These are phyloP conservation scores for Rhodotorula sphaerocarpa DNA, from an alignment of 768 basidiomycete genomes.

Conservation along the genomic window DNA sequence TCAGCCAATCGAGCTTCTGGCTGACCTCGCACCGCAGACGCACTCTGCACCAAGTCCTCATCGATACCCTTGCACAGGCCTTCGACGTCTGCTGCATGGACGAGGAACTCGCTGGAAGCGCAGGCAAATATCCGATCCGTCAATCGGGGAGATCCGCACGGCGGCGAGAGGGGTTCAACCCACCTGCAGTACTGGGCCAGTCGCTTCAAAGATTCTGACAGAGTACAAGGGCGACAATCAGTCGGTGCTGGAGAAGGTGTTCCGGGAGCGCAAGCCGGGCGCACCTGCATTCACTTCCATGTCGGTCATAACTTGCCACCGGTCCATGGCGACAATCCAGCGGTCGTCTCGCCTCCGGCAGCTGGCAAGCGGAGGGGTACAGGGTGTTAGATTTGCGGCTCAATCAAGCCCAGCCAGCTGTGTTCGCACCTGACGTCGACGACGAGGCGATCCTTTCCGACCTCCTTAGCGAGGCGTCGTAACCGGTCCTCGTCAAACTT, in stretches of 20 bases:
- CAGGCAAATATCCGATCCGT: too few relatives aligned
- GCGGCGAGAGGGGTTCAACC: neutral
- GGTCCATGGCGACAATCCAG: conserved; percentile 98
- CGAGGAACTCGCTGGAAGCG: conserved; percentile 89
- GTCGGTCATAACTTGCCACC: conserved; percentile 93
- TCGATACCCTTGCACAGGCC: conserved; percentile 95
- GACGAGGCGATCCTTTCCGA: conserved; percentile 80
- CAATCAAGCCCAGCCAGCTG: conserved; percentile 19
- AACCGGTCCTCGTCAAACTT: conserved; percentile 70
- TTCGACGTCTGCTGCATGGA: conserved; percentile 98
- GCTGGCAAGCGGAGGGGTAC: conserved; percentile 48
- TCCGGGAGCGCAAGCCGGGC: neutral
- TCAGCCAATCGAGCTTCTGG: too few relatives aligned
- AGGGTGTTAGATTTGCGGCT: fast-evolving
- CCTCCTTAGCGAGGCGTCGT: conserved; percentile 52
- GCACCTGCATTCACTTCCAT: conserved; percentile 79
- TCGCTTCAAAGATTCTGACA: conserved; percentile 63
- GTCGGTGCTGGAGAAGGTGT: too few relatives aligned
- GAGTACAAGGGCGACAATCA: conserved; percentile 10
- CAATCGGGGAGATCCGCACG: neutral
- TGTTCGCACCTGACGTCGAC: conserved; percentile 96
- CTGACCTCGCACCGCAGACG: too few relatives aligned
- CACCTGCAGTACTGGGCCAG: conserved; percentile 76
- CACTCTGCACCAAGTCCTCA: conserved; percentile 71
- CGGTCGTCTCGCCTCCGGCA: conserved; percentile 66